phyloP scores from a whole-genome alignment of 108 stramenopile genomes.

The Pseudonitzschia multiseries region DNA sequence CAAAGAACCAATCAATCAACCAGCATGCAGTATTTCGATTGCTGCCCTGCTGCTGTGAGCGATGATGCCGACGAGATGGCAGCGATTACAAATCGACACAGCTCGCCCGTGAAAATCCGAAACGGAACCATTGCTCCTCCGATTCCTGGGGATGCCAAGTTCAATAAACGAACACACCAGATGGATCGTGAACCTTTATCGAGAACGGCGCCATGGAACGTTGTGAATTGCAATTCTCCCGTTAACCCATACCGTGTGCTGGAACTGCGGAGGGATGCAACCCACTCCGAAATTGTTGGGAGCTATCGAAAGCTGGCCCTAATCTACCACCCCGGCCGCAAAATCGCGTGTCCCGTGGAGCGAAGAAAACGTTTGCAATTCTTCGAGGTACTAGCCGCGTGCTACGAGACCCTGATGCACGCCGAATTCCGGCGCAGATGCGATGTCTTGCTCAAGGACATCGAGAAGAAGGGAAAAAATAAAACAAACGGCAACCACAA shows the following conservation, averaged over 20 bases:
- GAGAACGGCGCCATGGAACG: constrained; percentile 8
- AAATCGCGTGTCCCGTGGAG: not conserved
- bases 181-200: not conserved
- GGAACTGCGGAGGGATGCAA: constrained; percentile 52
- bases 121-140: not conserved
- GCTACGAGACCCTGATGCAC: constrained; percentile 51
- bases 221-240: constrained; percentile 7
- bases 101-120: not conserved
- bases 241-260: constrained; percentile 52
- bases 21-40: constrained; percentile 2
- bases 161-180: not conserved
- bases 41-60: not conserved
- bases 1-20: not conserved
- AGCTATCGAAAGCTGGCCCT: constrained; percentile 50
- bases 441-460: constrained; percentile 28
- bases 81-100: not conserved
- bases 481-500: not conserved
- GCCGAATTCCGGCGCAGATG: constrained; percentile 36
- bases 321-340: constrained; percentile 47
- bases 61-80: not conserved
- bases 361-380: constrained; percentile 21
- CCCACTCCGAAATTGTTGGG: constrained; percentile 38
- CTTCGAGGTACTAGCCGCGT: constrained; percentile 48
- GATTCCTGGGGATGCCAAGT: not conserved
- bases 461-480: constrained; percentile 16